Evolutionary conservation across 768 basidiomycete species (phyloP), one percentile per base, ranked within the genome.

Genomic region (Russula sp.): DNA sequence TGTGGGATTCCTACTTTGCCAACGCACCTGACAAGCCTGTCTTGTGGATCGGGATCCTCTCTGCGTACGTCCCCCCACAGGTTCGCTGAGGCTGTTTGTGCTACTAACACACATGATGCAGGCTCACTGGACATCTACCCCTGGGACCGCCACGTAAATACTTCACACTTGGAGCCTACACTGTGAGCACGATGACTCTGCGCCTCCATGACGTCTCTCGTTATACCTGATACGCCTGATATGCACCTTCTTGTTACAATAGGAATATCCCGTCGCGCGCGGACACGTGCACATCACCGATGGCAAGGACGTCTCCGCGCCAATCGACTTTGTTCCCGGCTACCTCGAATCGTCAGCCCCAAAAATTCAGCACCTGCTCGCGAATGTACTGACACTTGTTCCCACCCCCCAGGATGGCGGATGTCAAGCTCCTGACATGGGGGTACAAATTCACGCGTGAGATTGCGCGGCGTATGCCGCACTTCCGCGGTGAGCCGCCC

Each of bases 401-500:
- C 22, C n/a, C 16, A 22, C 22, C 22, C 18, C 2, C n/a, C 50
- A 75, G 73, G n/a, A 63, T 67, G 49, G 72, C 66, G 14, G 74
- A 75, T 44, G 57, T 87, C 6, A 76, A 70, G 0, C 72, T 78
- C 22, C 65, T 85, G n/a, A n/a, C n/a, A n/a, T n/a, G n/a, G n/a
- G n/a, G n/a, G n/a, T n/a, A n/a, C n/a, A n/a, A n/a, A n/a, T n/a
- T n/a, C n/a, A n/a, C n/a, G n/a, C n/a, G n/a, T n/a, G n/a, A n/a
- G n/a, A n/a, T n/a, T n/a, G n/a, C n/a, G n/a, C n/a, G n/a, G n/a
- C n/a, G n/a, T n/a, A n/a, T n/a, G n/a, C n/a, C n/a, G n/a, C n/a
- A n/a, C n/a, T n/a, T n/a, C n/a, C n/a, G n/a, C n/a, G n/a, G n/a
- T n/a, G n/a, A n/a, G n/a, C n/a, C n/a, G n/a, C n/a, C n/a, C n/a